Evolutionary conservation across 202 grass and related monocot species (phyloP).

Genomic region (Carex sylvatica): DNA sequence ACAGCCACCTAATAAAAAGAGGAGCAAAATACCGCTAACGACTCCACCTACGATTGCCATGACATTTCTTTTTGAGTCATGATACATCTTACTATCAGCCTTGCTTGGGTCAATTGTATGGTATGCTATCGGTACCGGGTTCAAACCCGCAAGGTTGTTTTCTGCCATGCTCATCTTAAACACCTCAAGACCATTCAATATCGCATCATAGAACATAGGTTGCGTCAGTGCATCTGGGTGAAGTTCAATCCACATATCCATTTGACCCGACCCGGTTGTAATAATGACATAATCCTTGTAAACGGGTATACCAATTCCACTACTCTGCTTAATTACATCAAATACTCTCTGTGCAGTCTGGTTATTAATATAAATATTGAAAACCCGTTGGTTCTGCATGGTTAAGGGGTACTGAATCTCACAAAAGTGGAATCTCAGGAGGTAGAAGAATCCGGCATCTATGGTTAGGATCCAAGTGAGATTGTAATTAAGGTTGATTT

Average conservation of each 20-base stretch:
- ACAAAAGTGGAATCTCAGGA: constrained; percentile 71
- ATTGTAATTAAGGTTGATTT: constrained; percentile 69
- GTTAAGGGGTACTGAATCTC: constrained; percentile 71
- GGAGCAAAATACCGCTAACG: constrained; percentile 3
- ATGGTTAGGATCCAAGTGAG: constrained; percentile 65
- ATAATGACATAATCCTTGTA: constrained; percentile 52
- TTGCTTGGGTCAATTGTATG: not conserved
- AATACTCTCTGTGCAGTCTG: constrained; percentile 36
- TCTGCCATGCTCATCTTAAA: constrained; percentile 57
- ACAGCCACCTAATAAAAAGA: not conserved
- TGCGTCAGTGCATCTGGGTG: constrained; percentile 38
- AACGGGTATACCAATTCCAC: constrained; percentile 41
- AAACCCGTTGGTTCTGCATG: constrained; percentile 45
- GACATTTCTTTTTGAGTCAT: not conserved
- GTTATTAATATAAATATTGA: constrained; percentile 67
- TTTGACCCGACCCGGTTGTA: constrained; percentile 31
- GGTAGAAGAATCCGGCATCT: constrained; percentile 67
- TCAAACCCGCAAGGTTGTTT: constrained; percentile 51
- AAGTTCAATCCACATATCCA: constrained; percentile 61
- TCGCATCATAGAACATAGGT: constrained; percentile 52
- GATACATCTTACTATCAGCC: not conserved
- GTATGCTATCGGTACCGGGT: constrained; percentile 15
- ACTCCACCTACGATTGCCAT: not conserved
- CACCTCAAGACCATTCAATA: constrained; percentile 83
- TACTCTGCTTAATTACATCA: constrained; percentile 47